These are phyloP conservation scores for Solanum virginianum DNA, from an alignment of 257 asterid genomes.

Conservation along the genomic window DNA sequence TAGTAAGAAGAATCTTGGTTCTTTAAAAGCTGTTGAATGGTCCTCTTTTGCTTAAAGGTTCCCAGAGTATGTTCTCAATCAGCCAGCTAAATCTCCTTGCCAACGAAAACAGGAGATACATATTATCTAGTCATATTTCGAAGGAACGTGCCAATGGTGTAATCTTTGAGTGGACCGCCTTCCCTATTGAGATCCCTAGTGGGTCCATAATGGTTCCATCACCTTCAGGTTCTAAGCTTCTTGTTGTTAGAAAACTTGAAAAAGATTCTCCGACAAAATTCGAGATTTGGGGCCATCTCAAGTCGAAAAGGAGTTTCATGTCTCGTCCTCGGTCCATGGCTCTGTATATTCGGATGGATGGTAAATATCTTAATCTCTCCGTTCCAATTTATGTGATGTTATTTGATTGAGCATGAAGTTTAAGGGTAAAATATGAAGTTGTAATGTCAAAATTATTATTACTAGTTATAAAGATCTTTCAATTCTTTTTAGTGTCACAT, in stretches of 20 bases:
- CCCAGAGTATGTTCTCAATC: constrained; percentile 60
- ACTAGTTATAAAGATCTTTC: neutral
- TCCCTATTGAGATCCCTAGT: constrained; percentile 67
- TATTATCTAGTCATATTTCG: constrained; percentile 52
- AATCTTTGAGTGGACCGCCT: constrained; percentile 71
- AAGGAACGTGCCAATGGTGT: constrained; percentile 24
- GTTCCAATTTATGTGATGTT: neutral
- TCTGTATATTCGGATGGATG: constrained; percentile 83
- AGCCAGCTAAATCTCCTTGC: constrained; percentile 74
- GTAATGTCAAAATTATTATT: neutral
- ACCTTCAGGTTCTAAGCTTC: constrained; percentile 85
- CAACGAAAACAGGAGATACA: constrained; percentile 57
- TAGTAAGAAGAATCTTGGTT: neutral
- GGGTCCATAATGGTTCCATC: constrained; percentile 71
- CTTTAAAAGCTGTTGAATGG: neutral
- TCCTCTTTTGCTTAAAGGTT: constrained; percentile 17
- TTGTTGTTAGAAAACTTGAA: constrained; percentile 66
- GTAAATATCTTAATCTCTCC: constrained; percentile 16
- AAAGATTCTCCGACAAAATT: constrained; percentile 64
- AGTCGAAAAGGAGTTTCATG: constrained; percentile 59
- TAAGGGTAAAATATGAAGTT: neutral
- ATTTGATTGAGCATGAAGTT: neutral
- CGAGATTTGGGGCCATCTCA: constrained; percentile 80
- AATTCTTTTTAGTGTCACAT: neutral
- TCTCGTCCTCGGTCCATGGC: constrained; percentile 70